A percentile compares a stretch with the other conserved stretches of the same genome.
These are phyloP conservation scores for Coemansia sp. DNA, from an alignment of 192 early-diverging fungal genomes.

Conservation along the genomic window DNA sequence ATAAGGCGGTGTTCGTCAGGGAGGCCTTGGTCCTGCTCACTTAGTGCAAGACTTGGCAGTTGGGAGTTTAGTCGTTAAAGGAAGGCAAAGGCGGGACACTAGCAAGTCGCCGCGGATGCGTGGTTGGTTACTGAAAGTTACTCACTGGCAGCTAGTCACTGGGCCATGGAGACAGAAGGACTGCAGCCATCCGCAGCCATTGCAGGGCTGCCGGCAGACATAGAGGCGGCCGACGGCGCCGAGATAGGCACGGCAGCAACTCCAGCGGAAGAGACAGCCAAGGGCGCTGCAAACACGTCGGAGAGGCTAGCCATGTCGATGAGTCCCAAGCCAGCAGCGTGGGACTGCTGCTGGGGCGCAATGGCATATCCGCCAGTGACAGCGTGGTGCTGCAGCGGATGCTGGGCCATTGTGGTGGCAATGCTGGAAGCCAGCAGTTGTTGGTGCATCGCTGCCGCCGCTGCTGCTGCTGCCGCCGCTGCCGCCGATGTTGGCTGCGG, in stretches of 20 bases:
- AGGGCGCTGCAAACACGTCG: conserved; percentile 28
- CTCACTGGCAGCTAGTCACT: neutral
- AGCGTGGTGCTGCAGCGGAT: conserved; percentile 5
- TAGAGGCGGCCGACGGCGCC: conserved; percentile 6
- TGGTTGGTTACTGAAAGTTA: too few relatives aligned
- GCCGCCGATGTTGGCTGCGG: neutral
- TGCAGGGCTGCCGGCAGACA: neutral
- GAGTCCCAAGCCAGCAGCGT: conserved; percentile 17
- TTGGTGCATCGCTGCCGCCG: conserved; percentile 3
- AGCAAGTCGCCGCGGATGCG: too few relatives aligned
- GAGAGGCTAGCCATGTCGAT: conserved; percentile 42
- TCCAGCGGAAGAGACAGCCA: conserved; percentile 7
- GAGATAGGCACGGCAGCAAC: conserved; percentile 14
- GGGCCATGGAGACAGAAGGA: neutral
- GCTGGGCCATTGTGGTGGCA: neutral
- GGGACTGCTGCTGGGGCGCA: neutral
- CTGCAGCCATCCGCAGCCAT: neutral
- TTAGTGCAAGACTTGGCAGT: neutral
- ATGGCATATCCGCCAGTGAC: conserved; percentile 12
- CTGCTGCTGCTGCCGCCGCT: neutral
- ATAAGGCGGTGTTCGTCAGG: neutral
- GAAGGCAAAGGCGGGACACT: neutral
- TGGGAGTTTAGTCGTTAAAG: neutral
- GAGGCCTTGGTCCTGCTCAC: neutral
- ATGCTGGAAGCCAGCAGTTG: conserved; percentile 6